Conservation (phyloP, 306 rosid species). For the Oemleria cerasiformis region DNA sequence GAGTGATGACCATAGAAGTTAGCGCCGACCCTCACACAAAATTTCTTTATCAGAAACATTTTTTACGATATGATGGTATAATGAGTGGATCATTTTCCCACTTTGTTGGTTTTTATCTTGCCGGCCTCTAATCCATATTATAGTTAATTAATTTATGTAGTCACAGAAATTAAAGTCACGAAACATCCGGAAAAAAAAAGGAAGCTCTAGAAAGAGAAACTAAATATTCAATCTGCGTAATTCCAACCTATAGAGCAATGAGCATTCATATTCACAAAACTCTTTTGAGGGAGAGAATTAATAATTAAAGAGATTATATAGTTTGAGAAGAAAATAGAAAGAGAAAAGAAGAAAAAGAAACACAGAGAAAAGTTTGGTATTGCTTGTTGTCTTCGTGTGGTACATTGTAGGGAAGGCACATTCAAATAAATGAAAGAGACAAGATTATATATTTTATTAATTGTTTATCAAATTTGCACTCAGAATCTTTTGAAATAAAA, state of each 20-base stretch:
- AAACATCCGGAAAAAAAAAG: slow-evolving; percentile 8
- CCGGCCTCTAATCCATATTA: slow-evolving; percentile 19
- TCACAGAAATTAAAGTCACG: slow-evolving; percentile 26
- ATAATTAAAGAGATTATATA: not conserved
- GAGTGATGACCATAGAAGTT: slow-evolving; percentile 11
- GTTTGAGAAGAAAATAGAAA: not conserved
- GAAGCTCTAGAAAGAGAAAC: not conserved
- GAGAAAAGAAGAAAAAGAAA: not conserved
- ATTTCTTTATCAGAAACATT: slow-evolving; percentile 9
- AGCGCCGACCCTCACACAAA: slow-evolving; percentile 18
- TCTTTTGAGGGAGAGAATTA: not conserved
- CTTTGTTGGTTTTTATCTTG: slow-evolving; percentile 11
- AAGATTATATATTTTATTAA: not conserved
- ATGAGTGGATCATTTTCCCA: slow-evolving; percentile 10
- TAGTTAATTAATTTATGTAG: slow-evolving; percentile 1
- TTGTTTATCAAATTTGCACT: not conserved
- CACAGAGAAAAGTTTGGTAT: not conserved
- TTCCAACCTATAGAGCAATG: not conserved
- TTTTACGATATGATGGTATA: not conserved
- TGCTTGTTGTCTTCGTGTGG: not conserved
- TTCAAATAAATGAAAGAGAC: not conserved
- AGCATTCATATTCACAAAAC: not conserved
- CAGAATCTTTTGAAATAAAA: not conserved
- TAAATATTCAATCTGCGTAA: not conserved
- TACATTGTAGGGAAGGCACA: not conserved